Evolutionary conservation across 2,329 filamentous ascomycete species (phyloP).

Genomic region (Ceratocystiopsis sp.): DNA sequence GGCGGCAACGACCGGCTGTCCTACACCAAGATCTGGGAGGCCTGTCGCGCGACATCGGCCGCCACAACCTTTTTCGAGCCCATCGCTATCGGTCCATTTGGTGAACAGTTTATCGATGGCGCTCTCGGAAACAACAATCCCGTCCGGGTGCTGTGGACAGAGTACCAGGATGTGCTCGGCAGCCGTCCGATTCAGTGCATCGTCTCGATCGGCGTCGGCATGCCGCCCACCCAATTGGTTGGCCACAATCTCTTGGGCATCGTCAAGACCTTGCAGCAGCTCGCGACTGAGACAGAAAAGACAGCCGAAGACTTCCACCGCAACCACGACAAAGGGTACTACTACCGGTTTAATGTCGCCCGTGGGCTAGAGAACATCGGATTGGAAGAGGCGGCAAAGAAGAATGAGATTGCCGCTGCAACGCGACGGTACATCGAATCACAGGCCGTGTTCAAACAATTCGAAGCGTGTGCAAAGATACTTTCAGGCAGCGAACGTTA

Average conservation of each 20-base stretch:
- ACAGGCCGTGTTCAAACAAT: conserved; percentile 8
- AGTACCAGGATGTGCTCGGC: conserved; percentile 21
- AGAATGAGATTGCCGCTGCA: conserved; percentile 14
- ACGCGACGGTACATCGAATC: conserved; percentile 8
- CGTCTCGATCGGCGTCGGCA: conserved; percentile 23
- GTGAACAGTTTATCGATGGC: conserved; percentile 19
- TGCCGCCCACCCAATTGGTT: conserved; percentile 15
- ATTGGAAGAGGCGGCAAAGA: conserved; percentile 20
- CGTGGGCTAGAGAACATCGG: conserved; percentile 22
- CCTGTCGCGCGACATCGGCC: conserved; percentile 9
- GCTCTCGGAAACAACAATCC: conserved; percentile 25
- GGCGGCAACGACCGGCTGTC: conserved; percentile 7
- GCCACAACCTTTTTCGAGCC: conserved; percentile 10
- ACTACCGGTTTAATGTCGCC: conserved; percentile 28
- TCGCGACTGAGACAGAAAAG: conserved; percentile 22
- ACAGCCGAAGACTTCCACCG: conserved; percentile 20
- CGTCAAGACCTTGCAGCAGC: conserved; percentile 12
- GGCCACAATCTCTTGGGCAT: conserved; percentile 14
- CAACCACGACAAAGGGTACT: conserved; percentile 16
- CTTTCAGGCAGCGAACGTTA: conserved; percentile 9
- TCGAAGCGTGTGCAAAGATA: conserved; percentile 9
- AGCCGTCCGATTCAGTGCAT: conserved; percentile 18
- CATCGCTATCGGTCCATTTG: conserved; percentile 8
- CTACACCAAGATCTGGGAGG: conserved; percentile 9
- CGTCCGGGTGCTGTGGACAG: conserved; percentile 20